Conservation (phyloP, 768 basidiomycete species). For the Ramaria sp. region DNA sequence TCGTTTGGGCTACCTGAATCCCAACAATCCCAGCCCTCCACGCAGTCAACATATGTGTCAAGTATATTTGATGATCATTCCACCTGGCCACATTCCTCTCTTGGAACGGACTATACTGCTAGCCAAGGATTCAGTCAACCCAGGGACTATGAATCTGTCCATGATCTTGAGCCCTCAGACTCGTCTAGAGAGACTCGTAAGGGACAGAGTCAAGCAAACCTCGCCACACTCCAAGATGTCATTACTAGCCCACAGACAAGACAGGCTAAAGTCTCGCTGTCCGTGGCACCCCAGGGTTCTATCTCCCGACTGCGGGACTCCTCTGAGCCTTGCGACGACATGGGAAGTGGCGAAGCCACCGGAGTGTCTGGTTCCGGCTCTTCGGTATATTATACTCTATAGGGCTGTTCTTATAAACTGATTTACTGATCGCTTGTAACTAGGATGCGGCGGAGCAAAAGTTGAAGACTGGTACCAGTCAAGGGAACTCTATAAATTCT, state of each 20-base stretch:
- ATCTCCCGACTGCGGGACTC: background rate
- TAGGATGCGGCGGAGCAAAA: constrained; percentile 28
- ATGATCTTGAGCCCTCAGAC: background rate
- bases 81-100: background rate
- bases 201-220: background rate
- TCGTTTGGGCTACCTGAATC: constrained; percentile 18
- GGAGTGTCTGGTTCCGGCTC: background rate
- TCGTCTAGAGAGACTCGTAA: background rate
- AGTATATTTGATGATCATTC: constrained; percentile 9
- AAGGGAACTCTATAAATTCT: constrained; percentile 18
- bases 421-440: constrained; percentile 4
- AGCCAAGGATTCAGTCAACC: constrained; percentile 3
- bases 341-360: background rate
- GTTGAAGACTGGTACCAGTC: constrained; percentile 46
- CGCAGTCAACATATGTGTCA: constrained; percentile 8
- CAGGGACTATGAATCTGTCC: background rate
- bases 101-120: background rate
- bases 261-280: background rate
- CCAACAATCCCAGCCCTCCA: constrained; percentile 10
- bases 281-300: background rate
- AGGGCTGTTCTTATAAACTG: constrained; percentile 12
- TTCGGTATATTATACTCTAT: background rate
- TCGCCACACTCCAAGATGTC: too few relatives aligned
- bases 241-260: background rate
- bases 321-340: background rate